Evolutionary conservation across 139 green algal species (phyloP).

Genomic region (Picochlorum sp.): DNA sequence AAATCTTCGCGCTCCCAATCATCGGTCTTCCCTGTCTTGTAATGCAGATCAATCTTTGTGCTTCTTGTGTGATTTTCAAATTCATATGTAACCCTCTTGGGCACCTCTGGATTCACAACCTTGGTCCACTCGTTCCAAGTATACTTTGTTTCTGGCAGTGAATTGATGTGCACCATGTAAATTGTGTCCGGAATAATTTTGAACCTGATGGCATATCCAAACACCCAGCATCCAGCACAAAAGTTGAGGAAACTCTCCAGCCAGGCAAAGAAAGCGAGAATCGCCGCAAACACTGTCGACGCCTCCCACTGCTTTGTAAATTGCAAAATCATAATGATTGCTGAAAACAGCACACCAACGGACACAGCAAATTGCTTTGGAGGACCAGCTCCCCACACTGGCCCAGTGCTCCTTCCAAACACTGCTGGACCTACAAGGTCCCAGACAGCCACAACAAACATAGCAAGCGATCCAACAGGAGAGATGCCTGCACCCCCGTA

Average conservation of each 20-base stretch:
- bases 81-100: background rate
- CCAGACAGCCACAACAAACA: conserved; percentile 4
- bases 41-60: conserved; percentile 35
- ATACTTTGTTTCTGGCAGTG: conserved; percentile 29
- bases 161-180: conserved; percentile 40
- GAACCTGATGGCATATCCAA: conserved; percentile 31
- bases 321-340: conserved; percentile 18
- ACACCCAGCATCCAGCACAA: conserved; percentile 40
- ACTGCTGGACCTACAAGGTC: conserved; percentile 22
- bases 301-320: conserved; percentile 18
- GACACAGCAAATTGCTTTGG: conserved; percentile 46
- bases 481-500: conserved; percentile 23
- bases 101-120: conserved; percentile 14
- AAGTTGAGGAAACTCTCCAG: conserved; percentile 43
- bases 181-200: conserved; percentile 28
- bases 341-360: conserved; percentile 18
- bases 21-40: conserved; percentile 45
- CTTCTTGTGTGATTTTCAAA: conserved; percentile 13
- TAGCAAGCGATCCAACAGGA: conserved; percentile 27
- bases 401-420: conserved; percentile 7
- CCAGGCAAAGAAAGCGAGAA: conserved; percentile 13
- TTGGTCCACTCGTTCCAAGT: conserved; percentile 27
- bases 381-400: conserved; percentile 26
- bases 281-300: conserved; percentile 13
- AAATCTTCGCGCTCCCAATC: conserved; percentile 40